Evolutionary conservation across 2,329 filamentous ascomycete species (phyloP).

Genomic region (Furcasterigmium sp.): DNA sequence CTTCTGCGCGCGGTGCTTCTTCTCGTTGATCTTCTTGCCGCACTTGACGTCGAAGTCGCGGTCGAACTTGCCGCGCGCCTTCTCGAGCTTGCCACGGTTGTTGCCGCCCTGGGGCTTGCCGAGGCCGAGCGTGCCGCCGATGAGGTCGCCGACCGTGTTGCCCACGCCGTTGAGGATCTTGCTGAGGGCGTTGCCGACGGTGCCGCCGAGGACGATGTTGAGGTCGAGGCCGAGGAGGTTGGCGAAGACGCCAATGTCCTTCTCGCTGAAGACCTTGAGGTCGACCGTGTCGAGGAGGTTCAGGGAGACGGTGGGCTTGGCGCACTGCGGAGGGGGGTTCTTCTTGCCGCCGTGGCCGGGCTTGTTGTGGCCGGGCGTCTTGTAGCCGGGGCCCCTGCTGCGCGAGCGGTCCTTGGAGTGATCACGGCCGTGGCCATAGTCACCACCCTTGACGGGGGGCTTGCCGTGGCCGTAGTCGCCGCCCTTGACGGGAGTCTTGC

Average conservation of each 20-base stretch:
- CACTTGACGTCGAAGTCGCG: conserved; percentile 1
- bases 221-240: conserved; percentile 3
- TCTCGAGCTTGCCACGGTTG: neutral
- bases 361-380: neutral
- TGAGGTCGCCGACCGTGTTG: neutral
- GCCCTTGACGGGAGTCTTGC: neutral
- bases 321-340: neutral
- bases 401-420: no score
- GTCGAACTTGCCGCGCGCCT: neutral
- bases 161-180: neutral
- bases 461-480: neutral
- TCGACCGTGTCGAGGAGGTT: conserved; percentile 4
- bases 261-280: neutral
- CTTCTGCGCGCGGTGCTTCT: neutral
- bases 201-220: neutral
- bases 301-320: neutral
- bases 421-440: neutral
- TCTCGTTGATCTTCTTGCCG: conserved; percentile 1
- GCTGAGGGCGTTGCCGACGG: neutral
- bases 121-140: conserved; percentile 14
- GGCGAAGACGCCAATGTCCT: conserved; percentile 1
- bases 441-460: neutral
- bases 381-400: neutral
- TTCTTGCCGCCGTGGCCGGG: no score
- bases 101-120: neutral